Percentiles rank a stretch among this genome's conserved stretches.
These are phyloP conservation scores for Cladophialophora carrionii DNA, from an alignment of 2,329 filamentous ascomycete genomes.

Conservation along the genomic window DNA sequence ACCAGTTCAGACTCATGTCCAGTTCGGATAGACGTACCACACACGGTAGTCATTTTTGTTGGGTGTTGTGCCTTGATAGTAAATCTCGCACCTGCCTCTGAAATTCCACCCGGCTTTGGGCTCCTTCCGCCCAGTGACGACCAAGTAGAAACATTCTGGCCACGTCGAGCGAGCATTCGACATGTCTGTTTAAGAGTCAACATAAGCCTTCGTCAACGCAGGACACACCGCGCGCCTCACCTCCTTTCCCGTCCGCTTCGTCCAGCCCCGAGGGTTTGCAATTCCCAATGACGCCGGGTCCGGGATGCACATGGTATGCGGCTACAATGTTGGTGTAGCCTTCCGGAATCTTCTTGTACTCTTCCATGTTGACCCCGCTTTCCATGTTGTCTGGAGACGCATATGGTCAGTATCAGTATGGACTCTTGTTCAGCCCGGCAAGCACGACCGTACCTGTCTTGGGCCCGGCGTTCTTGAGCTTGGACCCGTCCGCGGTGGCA, in stretches of 20 bases:
- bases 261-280: background rate
- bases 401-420: background rate
- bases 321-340: background rate
- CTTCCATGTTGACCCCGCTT: background rate
- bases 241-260: background rate
- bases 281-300: too few species aligned
- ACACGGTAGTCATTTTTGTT: background rate
- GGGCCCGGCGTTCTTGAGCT: background rate
- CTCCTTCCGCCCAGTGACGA: background rate
- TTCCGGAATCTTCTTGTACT: background rate
- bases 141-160: background rate
- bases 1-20: background rate
- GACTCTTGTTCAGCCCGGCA: background rate
- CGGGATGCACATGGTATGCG: background rate
- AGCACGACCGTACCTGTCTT: background rate
- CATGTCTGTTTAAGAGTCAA: background rate
- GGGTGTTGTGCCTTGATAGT: background rate
- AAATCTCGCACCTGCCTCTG: background rate
- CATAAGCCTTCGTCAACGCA: background rate
- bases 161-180: background rate
- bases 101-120: background rate
- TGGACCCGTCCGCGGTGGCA: background rate
- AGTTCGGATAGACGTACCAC: background rate
- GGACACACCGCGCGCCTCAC: background rate
- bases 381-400: background rate